Conservation (phyloP, 352 stramenopile genomes). For the Phytophthora megakarya region DNA sequence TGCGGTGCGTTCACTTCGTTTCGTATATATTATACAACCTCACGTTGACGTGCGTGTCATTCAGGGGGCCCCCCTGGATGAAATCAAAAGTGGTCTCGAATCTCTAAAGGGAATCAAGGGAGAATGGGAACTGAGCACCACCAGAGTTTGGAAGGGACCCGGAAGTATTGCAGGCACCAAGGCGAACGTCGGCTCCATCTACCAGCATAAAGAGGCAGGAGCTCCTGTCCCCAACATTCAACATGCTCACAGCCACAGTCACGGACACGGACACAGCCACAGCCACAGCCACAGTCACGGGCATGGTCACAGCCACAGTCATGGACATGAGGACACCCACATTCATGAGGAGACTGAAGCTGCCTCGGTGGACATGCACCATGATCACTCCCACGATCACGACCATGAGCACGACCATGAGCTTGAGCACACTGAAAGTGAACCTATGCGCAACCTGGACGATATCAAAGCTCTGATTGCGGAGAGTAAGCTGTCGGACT, state of each 20-base stretch:
- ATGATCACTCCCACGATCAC: constrained; percentile 31
- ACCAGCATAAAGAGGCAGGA: constrained; percentile 69
- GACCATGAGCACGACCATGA: constrained; percentile 40
- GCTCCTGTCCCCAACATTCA: constrained; percentile 30
- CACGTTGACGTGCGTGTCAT: background rate
- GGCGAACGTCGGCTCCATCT: constrained; percentile 87
- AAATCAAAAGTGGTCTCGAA: constrained; percentile 61
- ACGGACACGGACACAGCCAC: constrained; percentile 29
- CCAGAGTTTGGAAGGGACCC: constrained; percentile 80
- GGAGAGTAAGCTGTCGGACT: constrained; percentile 79
- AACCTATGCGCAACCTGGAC: constrained; percentile 91
- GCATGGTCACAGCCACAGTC: constrained; percentile 23
- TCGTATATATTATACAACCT: background rate
- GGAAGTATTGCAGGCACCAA: constrained; percentile 91
- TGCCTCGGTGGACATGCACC: constrained; percentile 22
- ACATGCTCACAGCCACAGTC: constrained; percentile 26
- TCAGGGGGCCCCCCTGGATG: constrained; percentile 64
- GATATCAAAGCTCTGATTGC: constrained; percentile 90
- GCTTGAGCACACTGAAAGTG: constrained; percentile 38
- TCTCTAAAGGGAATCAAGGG: constrained; percentile 69
- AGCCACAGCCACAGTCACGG: constrained; percentile 38
- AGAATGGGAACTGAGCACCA: constrained; percentile 86
- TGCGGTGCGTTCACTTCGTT: constrained; percentile 50
- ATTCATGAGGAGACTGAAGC: constrained; percentile 18
- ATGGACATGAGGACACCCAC: constrained; percentile 35